Evolutionary conservation across 2,329 filamentous ascomycete genomes (phyloP).

Genomic region (Aschersonia sp.): DNA sequence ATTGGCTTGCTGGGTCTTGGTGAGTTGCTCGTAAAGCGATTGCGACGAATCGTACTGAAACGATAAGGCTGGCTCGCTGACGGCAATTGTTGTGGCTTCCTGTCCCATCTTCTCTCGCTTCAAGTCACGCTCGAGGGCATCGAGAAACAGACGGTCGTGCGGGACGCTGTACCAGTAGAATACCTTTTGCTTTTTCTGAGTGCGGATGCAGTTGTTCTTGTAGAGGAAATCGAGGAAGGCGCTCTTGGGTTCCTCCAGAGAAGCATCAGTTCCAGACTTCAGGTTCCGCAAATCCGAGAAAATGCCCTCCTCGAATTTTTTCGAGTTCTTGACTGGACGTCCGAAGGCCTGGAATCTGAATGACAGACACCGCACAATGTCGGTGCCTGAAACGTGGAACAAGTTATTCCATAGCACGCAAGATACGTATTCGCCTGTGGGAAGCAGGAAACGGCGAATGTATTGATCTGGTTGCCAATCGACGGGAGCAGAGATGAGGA

Average conservation of each 20-base stretch:
- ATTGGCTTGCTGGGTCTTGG: conserved; percentile 97
- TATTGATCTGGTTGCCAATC: conserved; percentile 97
- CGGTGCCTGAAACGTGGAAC: conserved; percentile 97
- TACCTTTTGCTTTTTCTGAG: conserved; percentile 99
- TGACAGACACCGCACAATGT: conserved; percentile 94
- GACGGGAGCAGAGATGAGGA: conserved; percentile 94
- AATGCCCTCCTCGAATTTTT: conserved; percentile 99
- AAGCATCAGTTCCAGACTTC: conserved; percentile 95
- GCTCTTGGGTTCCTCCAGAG: conserved; percentile 96
- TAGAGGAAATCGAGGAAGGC: conserved; percentile 96
- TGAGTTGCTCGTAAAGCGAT: conserved; percentile 97
- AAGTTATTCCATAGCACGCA: conserved; percentile 99
- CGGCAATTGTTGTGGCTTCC: conserved; percentile 90
- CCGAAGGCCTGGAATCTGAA: conserved; percentile 98
- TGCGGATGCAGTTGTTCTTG: conserved; percentile 99
- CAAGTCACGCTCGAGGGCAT: conserved; percentile 89
- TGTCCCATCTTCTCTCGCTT: conserved; percentile 99
- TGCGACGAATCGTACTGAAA: conserved; percentile 99
- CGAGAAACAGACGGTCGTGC: conserved; percentile 91
- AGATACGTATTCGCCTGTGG: conserved; percentile 96
- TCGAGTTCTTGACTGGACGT: conserved; percentile 96
- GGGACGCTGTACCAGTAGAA: conserved; percentile 99
- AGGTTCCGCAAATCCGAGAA: conserved; percentile 97
- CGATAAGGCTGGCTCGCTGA: conserved; percentile 91
- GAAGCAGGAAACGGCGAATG: conserved; percentile 86